Base-by-base conservation (phyloP, 192 early-diverging fungal species). In the Phycomyces blakesleeanus region DNA sequence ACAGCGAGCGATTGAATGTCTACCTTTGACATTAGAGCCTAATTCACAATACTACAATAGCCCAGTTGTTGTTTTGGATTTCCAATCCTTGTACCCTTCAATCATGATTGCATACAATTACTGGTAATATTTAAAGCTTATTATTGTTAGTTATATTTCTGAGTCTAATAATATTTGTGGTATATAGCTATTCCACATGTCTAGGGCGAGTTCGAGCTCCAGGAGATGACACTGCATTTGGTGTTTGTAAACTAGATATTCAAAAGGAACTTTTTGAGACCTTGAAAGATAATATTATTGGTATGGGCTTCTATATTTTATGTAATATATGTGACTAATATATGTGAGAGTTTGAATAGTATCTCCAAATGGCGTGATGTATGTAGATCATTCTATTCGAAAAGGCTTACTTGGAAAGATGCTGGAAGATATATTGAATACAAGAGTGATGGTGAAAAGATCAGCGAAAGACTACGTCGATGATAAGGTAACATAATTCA, bases 101-200 rank as follows among this genome's bases (percentile, higher is more conserved):
- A 79, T 98, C 15, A 94, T 98, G 87, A 96, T 97, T 69, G 96
- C 93, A 0, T 98, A 95, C 76, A 98, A 98, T 69, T 93, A 90
- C 50, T 98, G 95, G 73, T 75, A 69, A 55, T 2, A 18, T 9
- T 8, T 21, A 25, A 24, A 34, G 14, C 22, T 20, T 1, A 21
- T 16, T 7, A 55, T 68, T 53, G 18, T 70, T 59, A 20, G 10
- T 73, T 18, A 18, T 57, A 38, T 39, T 24, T 26, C 12, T 1
- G 9, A 9, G 50, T 21, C 18, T 34, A 38, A 20, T 10, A 9
- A 41, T 16, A 42, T 11, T 27, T 7, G 29, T 65, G 25, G 12
- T 21, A n/a, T 20, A 0, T 64, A 75, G 73, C 67, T 96, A 82
- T 68, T 95, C 93, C 11, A 98, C 95, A 0, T 93, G 93, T 66